Evolutionary conservation across 1,284 basidiomycete genomes (phyloP).

Genomic region (Salmacisia buchloeana): DNA sequence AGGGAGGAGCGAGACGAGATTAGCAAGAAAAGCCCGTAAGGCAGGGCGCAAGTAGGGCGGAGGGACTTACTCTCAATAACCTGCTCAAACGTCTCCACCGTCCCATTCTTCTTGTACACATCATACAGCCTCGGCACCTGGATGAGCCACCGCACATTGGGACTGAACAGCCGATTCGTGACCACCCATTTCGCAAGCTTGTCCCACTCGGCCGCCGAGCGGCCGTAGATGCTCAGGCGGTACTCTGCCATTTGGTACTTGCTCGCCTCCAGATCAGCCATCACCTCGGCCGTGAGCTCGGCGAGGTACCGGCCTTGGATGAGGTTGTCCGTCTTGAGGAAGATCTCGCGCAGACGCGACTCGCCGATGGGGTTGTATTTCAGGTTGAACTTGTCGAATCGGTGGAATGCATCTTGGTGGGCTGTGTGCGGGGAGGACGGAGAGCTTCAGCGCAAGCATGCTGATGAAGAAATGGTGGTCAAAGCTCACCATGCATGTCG

Average conservation of each 20-base stretch:
- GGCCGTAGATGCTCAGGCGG: conserved; percentile 91
- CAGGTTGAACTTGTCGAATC: conserved; percentile 68
- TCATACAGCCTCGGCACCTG: conserved; percentile 94
- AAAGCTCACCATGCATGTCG: conserved; percentile 85
- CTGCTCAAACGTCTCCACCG: conserved; percentile 82
- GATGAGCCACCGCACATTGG: conserved; percentile 96
- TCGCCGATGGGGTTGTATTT: conserved; percentile 88
- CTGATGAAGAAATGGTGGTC: neutral
- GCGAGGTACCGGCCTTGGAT: conserved; percentile 77
- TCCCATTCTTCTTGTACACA: conserved; percentile 85
- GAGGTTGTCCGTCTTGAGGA: conserved; percentile 91
- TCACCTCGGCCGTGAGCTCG: conserved; percentile 89
- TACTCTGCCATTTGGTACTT: conserved; percentile 92
- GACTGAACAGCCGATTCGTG: conserved; percentile 84
- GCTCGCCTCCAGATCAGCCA: conserved; percentile 91
- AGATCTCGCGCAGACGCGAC: conserved; percentile 90
- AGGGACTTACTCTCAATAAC: conserved; percentile 68
- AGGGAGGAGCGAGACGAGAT: neutral
- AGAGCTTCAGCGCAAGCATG: too few species aligned
- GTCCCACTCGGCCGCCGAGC: conserved; percentile 77
- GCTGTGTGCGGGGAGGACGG: too few species aligned
- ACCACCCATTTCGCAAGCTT: conserved; percentile 96
- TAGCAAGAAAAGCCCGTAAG: neutral
- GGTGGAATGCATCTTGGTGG: conserved; percentile 92
- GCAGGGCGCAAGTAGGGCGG: neutral